Conservation (phyloP, 495 filamentous ascomycete species). For the Chaetomium fimeti region DNA sequence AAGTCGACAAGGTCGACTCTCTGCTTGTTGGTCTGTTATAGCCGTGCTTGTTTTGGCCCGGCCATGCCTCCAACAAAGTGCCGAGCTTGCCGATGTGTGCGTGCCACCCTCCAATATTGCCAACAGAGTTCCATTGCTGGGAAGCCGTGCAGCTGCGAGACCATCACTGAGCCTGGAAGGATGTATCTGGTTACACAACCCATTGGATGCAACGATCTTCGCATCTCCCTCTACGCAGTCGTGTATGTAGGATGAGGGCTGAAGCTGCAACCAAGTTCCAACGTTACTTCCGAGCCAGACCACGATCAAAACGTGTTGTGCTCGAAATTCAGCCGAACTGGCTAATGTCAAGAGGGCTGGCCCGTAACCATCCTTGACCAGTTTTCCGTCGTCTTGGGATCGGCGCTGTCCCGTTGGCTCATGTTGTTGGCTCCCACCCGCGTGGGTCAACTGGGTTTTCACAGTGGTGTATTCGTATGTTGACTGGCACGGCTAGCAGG, state of each 20-base stretch:
- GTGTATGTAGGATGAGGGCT: too few species aligned
- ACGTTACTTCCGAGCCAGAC: constrained; percentile 25
- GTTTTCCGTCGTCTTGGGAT: not conserved
- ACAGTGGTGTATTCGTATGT: too few species aligned
- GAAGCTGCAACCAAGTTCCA: constrained; percentile 7
- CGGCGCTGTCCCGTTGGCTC: not conserved
- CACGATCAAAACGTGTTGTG: not conserved
- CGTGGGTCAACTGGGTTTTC: not conserved
- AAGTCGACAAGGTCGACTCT: not conserved
- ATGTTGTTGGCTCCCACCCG: not conserved
- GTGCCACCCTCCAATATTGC: not conserved
- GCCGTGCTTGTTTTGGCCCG: not conserved
- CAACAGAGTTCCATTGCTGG: not conserved
- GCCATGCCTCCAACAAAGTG: not conserved
- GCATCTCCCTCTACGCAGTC: not conserved
- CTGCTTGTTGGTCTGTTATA: not conserved
- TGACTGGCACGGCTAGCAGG: not conserved
- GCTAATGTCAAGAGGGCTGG: constrained; percentile 29
- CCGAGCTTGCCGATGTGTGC: not conserved
- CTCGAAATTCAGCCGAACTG: constrained; percentile 34
- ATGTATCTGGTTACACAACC: not conserved
- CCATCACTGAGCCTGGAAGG: not conserved
- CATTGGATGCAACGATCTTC: constrained; percentile 2
- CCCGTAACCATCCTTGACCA: not conserved
- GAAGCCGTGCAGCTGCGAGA: not conserved